Evolutionary conservation across 441 rosid genomes (phyloP), one percentile per base, ranked within the genome.

Genomic region (Croton setiger): DNA sequence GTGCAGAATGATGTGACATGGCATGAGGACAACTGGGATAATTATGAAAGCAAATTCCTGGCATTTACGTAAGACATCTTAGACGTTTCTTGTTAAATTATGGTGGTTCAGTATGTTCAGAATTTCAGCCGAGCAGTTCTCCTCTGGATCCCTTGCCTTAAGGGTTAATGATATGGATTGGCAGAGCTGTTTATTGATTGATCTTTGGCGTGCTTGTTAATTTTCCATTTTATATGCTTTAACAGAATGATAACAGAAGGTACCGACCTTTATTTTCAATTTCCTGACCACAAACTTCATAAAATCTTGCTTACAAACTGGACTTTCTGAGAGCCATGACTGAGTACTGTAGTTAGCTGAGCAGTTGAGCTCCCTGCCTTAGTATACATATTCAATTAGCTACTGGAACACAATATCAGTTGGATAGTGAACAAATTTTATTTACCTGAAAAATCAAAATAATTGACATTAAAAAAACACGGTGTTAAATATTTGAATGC

Each of bases 1-100:
- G 10, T 75, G 71, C 82, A 87, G 97, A 78, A 55, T 3, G 97
- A 94, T 76, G 87, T 94, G 37, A 90, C 93, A 4, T 94, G 99
- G 98, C 98, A 92, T 70, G 98, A 92, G 82, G 88, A 86, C 78
- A 82, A 90, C 80, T 95, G 98, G 97, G 87, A 80, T 65, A 90
- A 92, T 66, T 72, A 76, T 15, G 94, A 90, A 37, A 95, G 97
- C 94, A 95, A 85, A 84, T 95, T 94, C 80, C 89, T 93, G 27
- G 98, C 94, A 61, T 93, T 93, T 73, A 93, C 96, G 97, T 93
- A 82, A 82, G 89, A 74, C 48, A 44, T 45, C 69, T n/a, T 56
- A 12, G 35, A 17, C 68, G n/a, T 63, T 71, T 63, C 71, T 70
- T 17, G 10, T 18, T 41, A 14, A 20, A 51, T 35, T 52, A n/a